Evolutionary conservation across 2,329 filamentous ascomycete species (phyloP).

Genomic region (Colletotrichum tropicale): DNA sequence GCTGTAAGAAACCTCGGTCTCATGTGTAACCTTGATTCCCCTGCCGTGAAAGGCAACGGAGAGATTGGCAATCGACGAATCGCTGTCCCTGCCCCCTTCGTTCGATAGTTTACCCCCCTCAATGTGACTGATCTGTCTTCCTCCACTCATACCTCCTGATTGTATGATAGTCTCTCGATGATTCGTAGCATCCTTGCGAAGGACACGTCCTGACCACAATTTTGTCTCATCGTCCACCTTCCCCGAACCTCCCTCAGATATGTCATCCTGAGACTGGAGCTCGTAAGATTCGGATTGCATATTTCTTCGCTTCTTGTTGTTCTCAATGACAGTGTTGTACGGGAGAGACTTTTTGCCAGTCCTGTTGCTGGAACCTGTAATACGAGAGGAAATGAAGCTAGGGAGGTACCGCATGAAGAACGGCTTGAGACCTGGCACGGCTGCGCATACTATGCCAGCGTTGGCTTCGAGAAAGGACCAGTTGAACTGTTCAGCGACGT

Average conservation of each 20-base stretch:
- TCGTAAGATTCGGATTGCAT: background rate
- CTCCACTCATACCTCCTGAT: background rate
- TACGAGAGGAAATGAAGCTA: background rate
- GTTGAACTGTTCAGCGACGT: constrained; percentile 33
- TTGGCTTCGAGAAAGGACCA: constrained; percentile 6
- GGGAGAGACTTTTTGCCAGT: background rate
- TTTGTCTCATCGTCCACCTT: background rate
- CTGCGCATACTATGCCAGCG: constrained; percentile 7
- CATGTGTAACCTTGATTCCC: background rate
- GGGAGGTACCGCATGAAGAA: constrained; percentile 22
- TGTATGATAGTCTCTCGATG: background rate
- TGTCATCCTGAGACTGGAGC: background rate
- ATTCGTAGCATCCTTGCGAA: background rate
- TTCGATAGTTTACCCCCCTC: background rate
- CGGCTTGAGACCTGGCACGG: constrained; percentile 16
- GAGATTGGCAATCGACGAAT: rapidly evolving
- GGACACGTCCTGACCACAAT: background rate
- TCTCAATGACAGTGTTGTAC: background rate
- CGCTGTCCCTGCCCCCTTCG: rapidly evolving
- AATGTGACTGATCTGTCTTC: rapidly evolving
- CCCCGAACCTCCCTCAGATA: background rate
- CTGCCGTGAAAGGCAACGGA: background rate
- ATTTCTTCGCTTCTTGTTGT: background rate
- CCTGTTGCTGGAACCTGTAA: background rate
- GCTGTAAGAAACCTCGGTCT: background rate